Evolutionary conservation across 148 eudicot species (phyloP).

Genomic region (Vaccinium myrtillus): DNA sequence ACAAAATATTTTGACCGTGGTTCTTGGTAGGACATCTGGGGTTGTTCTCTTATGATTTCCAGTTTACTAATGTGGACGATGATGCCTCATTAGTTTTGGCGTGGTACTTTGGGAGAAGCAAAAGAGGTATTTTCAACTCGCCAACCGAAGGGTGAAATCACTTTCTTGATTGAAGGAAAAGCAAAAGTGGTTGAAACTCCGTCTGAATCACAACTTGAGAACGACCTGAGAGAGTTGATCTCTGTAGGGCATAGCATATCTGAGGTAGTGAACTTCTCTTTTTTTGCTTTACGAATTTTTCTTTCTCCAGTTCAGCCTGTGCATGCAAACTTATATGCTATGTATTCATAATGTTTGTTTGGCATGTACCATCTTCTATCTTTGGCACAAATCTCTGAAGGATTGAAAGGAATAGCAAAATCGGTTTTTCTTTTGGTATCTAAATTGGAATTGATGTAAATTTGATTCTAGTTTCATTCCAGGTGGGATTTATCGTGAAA

Average conservation of each 20-base stretch:
- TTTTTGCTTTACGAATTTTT: neutral
- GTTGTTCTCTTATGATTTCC: neutral
- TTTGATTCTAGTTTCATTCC: neutral
- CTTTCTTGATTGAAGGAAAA: conserved; percentile 82
- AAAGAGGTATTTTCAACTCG: conserved; percentile 58
- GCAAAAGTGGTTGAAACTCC: conserved; percentile 44
- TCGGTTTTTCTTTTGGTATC: neutral
- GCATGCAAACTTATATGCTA: neutral
- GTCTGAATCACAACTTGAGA: conserved; percentile 70
- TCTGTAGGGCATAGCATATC: conserved; percentile 85
- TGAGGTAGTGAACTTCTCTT: conserved; percentile 38
- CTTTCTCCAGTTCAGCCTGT: neutral
- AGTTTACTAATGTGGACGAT: conserved; percentile 7
- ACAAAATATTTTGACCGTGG: neutral
- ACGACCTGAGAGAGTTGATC: conserved; percentile 61
- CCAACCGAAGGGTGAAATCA: conserved; percentile 91
- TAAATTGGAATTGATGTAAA: neutral
- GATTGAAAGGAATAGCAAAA: neutral
- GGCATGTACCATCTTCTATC: neutral
- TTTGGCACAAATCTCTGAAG: conserved; percentile 8
- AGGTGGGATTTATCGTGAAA: neutral
- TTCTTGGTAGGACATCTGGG: neutral
- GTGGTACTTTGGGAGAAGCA: conserved; percentile 78
- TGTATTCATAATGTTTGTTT: conserved; percentile 4
- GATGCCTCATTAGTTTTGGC: conserved; percentile 72